Conservation (phyloP, 2,329 filamentous ascomycete genomes). For the Fusarium sp. region DNA sequence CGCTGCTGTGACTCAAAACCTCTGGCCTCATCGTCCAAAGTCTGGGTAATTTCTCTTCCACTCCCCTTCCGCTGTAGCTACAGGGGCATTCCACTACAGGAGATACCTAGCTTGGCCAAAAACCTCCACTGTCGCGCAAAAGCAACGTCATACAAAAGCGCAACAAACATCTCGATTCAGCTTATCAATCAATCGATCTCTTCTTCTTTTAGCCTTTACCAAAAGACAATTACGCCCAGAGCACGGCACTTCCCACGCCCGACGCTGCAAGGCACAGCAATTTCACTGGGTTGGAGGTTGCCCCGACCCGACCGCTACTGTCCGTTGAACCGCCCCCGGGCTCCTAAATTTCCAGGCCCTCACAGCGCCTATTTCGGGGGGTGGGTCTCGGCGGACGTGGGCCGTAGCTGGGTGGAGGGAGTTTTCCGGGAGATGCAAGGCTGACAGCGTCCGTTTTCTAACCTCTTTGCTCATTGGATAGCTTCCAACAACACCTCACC, state of each 20-base stretch:
- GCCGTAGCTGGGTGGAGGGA: neutral
- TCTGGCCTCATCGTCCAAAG: conserved; percentile 9
- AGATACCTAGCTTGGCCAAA: neutral
- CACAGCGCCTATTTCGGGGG: conserved; percentile 14
- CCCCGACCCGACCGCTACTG: conserved; percentile 27
- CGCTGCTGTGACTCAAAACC: conserved; percentile 30
- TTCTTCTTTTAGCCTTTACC: neutral
- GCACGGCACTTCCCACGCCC: conserved; percentile 15
- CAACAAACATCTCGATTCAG: conserved; percentile 2
- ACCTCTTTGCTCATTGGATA: conserved; percentile 36
- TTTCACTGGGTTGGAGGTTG: conserved; percentile 17
- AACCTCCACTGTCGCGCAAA: conserved; percentile 3
- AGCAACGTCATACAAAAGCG: conserved; percentile 28
- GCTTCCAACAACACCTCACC: conserved; percentile 39
- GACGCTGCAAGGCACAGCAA: conserved; percentile 26
- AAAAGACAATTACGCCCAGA: conserved; percentile 5
- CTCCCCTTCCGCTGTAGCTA: neutral
- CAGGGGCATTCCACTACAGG: conserved; percentile 7
- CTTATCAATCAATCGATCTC: conserved; percentile 21
- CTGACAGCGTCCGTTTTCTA: conserved; percentile 32
- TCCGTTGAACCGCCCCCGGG: conserved; percentile 26
- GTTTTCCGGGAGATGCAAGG: conserved; percentile 42
- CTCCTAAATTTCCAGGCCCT: conserved; percentile 5
- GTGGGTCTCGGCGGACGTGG: neutral
- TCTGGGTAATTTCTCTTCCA: conserved; percentile 43